Percentiles rank a stretch among this genome's conserved stretches.
Conservation (phyloP, 192 early-diverging fungal species). For the Backusella tuberculispora region DNA sequence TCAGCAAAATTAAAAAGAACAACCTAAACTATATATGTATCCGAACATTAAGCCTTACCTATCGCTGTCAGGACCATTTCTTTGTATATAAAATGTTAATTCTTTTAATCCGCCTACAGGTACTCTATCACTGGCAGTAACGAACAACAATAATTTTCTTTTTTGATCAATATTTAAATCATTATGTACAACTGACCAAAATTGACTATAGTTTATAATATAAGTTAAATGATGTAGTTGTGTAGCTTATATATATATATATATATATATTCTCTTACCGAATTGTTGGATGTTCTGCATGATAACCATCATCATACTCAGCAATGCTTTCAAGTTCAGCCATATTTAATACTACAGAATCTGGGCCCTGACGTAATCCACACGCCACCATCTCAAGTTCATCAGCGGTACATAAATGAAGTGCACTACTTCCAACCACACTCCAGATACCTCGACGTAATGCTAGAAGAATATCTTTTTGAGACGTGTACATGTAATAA, state of each 20-base stretch:
- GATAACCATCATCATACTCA: slow-evolving; percentile 90
- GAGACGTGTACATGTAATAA: slow-evolving; percentile 57
- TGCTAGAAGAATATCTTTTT: slow-evolving; percentile 63
- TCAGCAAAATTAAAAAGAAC: neutral
- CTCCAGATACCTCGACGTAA: slow-evolving; percentile 76
- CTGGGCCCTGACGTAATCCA: slow-evolving; percentile 45
- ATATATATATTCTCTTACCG: slow-evolving; percentile 29
- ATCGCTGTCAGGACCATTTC: slow-evolving; percentile 90
- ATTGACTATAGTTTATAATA: slow-evolving; percentile 39
- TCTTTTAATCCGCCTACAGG: slow-evolving; percentile 79
- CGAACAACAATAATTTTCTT: slow-evolving; percentile 80
- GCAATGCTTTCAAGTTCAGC: slow-evolving; percentile 69
- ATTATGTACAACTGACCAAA: slow-evolving; percentile 82
- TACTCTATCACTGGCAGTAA: slow-evolving; percentile 86
- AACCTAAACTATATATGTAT: neutral
- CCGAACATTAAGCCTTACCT: slow-evolving; percentile 35
- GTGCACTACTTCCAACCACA: slow-evolving; percentile 49
- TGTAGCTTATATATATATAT: neutral
- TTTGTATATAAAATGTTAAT: slow-evolving; percentile 90
- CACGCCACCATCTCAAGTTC: slow-evolving; percentile 81
- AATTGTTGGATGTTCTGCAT: slow-evolving; percentile 65
- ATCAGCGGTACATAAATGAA: slow-evolving; percentile 43
- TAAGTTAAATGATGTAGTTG: too few relatives aligned
- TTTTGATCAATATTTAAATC: slow-evolving; percentile 64
- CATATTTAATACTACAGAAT: slow-evolving; percentile 62